These are phyloP conservation scores for Lithohypha guttulata DNA, from an alignment of 2,329 filamentous ascomycete species.

Conservation along the genomic window DNA sequence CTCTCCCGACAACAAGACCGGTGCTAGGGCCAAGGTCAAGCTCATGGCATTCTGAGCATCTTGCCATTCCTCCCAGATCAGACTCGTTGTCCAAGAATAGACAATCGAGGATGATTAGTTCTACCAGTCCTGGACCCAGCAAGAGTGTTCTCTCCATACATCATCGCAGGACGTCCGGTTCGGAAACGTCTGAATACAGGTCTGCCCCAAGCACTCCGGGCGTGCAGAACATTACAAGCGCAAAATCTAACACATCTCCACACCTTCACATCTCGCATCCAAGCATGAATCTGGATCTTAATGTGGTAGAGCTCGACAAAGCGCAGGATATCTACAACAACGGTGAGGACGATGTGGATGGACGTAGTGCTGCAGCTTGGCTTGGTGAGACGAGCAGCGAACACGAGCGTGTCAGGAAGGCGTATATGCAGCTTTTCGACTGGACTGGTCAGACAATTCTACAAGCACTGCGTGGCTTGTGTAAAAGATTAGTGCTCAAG, in stretches of 20 bases:
- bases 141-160: neutral
- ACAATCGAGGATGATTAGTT: neutral
- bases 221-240: constrained; percentile 24
- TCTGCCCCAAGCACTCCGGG: constrained; percentile 35
- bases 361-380: constrained; percentile 73
- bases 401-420: constrained; percentile 47
- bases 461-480: constrained; percentile 65
- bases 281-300: constrained; percentile 3
- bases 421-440: constrained; percentile 89
- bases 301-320: constrained; percentile 39
- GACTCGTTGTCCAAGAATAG: neutral
- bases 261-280: constrained; percentile 9
- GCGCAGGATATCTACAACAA: constrained; percentile 78
- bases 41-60: constrained; percentile 7
- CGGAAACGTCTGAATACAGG: constrained; percentile 34
- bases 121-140: neutral
- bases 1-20: constrained; percentile 1
- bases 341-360: constrained; percentile 67
- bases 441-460: constrained; percentile 75
- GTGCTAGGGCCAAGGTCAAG: constrained; percentile 5
- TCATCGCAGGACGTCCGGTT: constrained; percentile 15
- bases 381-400: constrained; percentile 59
- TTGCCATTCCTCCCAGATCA: constrained; percentile 1
- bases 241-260: neutral
- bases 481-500: constrained; percentile 67